Conservation (phyloP, 1,284 basidiomycete species). For the Heliocybe sulcata region DNA sequence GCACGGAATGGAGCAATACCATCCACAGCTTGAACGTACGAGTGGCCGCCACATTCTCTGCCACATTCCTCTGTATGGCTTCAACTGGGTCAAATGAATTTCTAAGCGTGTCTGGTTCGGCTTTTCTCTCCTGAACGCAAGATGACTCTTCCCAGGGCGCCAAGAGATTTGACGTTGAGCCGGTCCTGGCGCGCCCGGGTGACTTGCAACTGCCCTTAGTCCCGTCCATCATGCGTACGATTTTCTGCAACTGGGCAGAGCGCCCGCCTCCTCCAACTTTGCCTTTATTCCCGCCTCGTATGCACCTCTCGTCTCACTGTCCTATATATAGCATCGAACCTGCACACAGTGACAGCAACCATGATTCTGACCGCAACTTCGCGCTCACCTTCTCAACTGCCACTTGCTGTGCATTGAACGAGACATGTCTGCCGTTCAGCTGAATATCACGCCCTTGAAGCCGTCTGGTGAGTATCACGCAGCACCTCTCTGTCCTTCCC, state of each 20-base stretch:
- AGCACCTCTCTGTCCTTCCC: not conserved
- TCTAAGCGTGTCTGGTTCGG: too few relatives aligned
- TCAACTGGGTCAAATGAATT: not conserved
- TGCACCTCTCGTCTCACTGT: not conserved
- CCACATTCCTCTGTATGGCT: not conserved
- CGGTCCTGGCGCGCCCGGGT: too few relatives aligned
- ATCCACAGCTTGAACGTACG: constrained; percentile 2
- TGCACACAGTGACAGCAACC: not conserved
- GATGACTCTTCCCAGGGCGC: too few relatives aligned
- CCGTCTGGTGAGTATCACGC: constrained; percentile 9
- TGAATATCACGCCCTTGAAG: constrained; percentile 32
- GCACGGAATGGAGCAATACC: not conserved
- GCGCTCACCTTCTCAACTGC: not conserved
- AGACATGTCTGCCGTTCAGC: constrained; percentile 15
- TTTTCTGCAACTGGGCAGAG: too few relatives aligned
- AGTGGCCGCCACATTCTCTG: not conserved
- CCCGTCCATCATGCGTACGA: too few relatives aligned
- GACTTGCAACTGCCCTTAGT: too few relatives aligned
- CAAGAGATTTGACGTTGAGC: too few relatives aligned
- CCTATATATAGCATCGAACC: not conserved
- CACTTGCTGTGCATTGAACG: not conserved
- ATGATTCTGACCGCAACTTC: not conserved
- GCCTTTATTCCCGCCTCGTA: too few relatives aligned
- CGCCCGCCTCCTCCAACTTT: too few relatives aligned
- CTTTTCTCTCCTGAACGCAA: too few relatives aligned